Percentiles rank a stretch among this genome's conserved stretches.
Evolutionary conservation across 139 green algal genomes (phyloP).

Genomic region (Desmodesmus armatus): DNA sequence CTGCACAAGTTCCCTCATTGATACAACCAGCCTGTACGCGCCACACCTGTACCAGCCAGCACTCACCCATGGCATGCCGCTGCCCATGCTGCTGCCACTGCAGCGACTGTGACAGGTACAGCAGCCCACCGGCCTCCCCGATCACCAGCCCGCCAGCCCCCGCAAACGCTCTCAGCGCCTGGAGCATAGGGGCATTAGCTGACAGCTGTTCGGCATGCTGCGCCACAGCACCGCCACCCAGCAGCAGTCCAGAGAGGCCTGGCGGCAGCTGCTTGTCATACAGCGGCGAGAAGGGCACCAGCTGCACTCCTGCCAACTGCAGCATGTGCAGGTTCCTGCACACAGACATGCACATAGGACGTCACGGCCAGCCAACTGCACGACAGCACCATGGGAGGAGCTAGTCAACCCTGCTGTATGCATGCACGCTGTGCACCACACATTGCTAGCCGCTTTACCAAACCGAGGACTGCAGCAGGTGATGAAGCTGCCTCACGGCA

Average conservation of each 20-base stretch:
- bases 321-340: conserved; percentile 72
- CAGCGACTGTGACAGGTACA: conserved; percentile 81
- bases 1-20: too few species aligned
- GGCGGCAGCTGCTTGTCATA: conserved; percentile 80
- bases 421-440: too few species aligned
- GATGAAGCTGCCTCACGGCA: too few species aligned
- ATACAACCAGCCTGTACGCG: too few species aligned
- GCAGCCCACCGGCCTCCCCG: conserved; percentile 89
- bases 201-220: conserved; percentile 75
- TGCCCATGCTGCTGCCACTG: conserved; percentile 27
- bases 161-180: conserved; percentile 83
- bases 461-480: too few species aligned
- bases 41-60: too few species aligned
- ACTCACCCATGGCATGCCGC: conserved; percentile 52
- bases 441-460: too few species aligned
- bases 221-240: conserved; percentile 89
- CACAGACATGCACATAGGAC: conserved; percentile 78
- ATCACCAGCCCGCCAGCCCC: conserved; percentile 89
- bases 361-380: conserved; percentile 90
- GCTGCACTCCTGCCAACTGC: conserved; percentile 75
- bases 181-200: conserved; percentile 71
- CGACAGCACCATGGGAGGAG: conserved; percentile 76
- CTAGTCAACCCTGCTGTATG: conserved; percentile 60
- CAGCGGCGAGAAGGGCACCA: conserved; percentile 93
- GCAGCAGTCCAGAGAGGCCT: conserved; percentile 82